Conservation (phyloP, 2,329 filamentous ascomycete species). For the Stagonosporopsis chrysanthemi region DNA sequence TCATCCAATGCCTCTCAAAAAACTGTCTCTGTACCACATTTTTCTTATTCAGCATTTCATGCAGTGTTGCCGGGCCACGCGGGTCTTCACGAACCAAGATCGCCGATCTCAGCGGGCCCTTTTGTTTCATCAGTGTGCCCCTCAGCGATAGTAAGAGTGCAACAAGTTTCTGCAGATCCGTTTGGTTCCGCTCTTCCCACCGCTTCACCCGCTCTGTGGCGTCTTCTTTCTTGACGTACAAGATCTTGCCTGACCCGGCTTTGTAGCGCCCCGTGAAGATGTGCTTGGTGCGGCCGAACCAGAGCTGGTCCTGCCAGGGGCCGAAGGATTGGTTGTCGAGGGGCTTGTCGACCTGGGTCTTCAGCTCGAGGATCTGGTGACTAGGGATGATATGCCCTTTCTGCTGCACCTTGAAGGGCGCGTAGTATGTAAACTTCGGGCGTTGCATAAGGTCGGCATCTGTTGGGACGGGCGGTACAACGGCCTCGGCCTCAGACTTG, state of each 20-base stretch:
- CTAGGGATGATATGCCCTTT: slow-evolving; percentile 35
- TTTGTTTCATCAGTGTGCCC: slow-evolving; percentile 21
- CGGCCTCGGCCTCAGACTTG: slow-evolving; percentile 12
- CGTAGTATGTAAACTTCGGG: slow-evolving; percentile 25
- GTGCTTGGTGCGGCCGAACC: slow-evolving; percentile 41
- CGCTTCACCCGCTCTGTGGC: slow-evolving; percentile 24
- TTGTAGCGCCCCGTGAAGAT: slow-evolving; percentile 34
- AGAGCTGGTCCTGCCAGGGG: slow-evolving; percentile 38
- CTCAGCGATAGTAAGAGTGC: slow-evolving; percentile 26
- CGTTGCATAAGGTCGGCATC: slow-evolving; percentile 12
- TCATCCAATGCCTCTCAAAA: slow-evolving; percentile 26
- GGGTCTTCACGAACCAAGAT: slow-evolving; percentile 30
- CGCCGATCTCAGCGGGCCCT: slow-evolving; percentile 21
- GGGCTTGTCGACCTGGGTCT: slow-evolving; percentile 28
- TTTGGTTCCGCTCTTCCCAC: slow-evolving; percentile 36
- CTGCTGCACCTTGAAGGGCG: slow-evolving; percentile 33
- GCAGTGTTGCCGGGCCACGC: slow-evolving; percentile 24
- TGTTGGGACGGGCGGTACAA: neutral
- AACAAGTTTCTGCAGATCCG: slow-evolving; percentile 32
- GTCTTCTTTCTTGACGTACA: slow-evolving; percentile 26
- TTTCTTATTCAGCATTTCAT: slow-evolving; percentile 25
- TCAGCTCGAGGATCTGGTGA: slow-evolving; percentile 37
- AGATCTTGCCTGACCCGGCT: slow-evolving; percentile 20
- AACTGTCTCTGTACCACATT: slow-evolving; percentile 23
- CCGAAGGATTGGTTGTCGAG: slow-evolving; percentile 9